Conservation (phyloP, 179 eudicot species). For the Carnegiea gigantea region DNA sequence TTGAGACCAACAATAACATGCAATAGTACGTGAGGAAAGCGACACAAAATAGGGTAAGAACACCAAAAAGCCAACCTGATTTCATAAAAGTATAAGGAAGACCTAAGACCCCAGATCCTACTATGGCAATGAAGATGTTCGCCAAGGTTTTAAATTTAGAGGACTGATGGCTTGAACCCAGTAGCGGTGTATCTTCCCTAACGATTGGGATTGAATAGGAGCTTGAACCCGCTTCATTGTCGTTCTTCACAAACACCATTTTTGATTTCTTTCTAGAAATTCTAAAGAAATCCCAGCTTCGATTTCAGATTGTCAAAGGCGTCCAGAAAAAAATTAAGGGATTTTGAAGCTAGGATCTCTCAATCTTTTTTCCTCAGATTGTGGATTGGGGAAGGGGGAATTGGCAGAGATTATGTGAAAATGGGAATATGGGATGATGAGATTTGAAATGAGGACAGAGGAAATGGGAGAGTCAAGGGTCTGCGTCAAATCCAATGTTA, state of each 20-base stretch:
- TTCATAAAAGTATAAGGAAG: slow-evolving; percentile 83
- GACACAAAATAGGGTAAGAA: slow-evolving; percentile 43
- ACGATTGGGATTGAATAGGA: slow-evolving; percentile 40
- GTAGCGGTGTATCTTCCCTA: slow-evolving; percentile 70
- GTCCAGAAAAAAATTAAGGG: no score
- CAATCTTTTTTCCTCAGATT: background rate
- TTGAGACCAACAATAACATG: slow-evolving; percentile 67
- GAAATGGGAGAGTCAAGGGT: background rate
- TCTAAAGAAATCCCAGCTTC: background rate
- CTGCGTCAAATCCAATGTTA: no score
- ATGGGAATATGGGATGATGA: background rate
- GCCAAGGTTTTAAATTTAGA: slow-evolving; percentile 84
- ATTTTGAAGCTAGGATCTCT: background rate
- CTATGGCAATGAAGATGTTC: slow-evolving; percentile 81
- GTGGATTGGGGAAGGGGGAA: background rate
- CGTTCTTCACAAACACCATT: slow-evolving; percentile 36
- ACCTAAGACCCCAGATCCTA: slow-evolving; percentile 93
- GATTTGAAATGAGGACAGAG: background rate
- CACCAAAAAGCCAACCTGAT: slow-evolving; percentile 75
- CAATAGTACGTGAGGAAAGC: slow-evolving; percentile 66
- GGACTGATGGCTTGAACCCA: slow-evolving; percentile 41
- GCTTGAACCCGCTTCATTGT: slow-evolving; percentile 47
- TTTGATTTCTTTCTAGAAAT: background rate
- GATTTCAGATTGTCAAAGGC: background rate
- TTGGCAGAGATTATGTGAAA: background rate